These are phyloP conservation scores for Geoglossum cookeanum DNA, from an alignment of 2,329 filamentous ascomycete species.

Conservation along the genomic window DNA sequence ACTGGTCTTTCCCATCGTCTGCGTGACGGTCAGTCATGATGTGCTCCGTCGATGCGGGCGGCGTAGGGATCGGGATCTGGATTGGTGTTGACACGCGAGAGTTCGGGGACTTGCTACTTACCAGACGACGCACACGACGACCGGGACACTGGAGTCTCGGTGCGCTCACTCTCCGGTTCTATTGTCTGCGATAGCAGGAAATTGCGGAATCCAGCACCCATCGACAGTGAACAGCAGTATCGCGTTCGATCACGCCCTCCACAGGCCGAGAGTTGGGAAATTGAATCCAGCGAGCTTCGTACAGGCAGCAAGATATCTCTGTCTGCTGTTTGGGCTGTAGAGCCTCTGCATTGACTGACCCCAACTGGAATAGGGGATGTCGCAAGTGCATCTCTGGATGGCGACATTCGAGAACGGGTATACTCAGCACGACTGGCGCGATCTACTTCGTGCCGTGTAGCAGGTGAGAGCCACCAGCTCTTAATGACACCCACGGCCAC, in stretches of 20 bases:
- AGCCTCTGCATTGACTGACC: too few species aligned
- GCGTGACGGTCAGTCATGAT: neutral
- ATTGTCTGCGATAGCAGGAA: neutral
- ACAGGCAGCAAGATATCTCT: too few species aligned
- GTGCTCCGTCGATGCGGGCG: neutral
- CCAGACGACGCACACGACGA: neutral
- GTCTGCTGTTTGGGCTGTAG: too few species aligned
- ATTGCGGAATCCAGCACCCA: neutral
- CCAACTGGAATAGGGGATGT: too few species aligned
- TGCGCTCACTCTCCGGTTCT: neutral
- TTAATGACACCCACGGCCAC: too few species aligned
- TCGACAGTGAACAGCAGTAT: neutral
- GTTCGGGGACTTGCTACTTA: neutral
- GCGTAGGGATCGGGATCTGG: neutral
- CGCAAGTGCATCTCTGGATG: too few species aligned
- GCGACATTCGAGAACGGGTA: too few species aligned
- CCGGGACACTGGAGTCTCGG: neutral
- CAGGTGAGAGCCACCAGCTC: too few species aligned
- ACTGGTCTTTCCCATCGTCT: neutral
- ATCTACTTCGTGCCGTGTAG: too few species aligned
- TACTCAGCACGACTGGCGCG: too few species aligned
- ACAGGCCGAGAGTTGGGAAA: neutral
- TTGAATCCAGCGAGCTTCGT: neutral
- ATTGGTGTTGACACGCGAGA: neutral
- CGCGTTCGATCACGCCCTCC: neutral